Conservation (phyloP, 2,329 filamentous ascomycete species). For the Remersonia thermophila region DNA sequence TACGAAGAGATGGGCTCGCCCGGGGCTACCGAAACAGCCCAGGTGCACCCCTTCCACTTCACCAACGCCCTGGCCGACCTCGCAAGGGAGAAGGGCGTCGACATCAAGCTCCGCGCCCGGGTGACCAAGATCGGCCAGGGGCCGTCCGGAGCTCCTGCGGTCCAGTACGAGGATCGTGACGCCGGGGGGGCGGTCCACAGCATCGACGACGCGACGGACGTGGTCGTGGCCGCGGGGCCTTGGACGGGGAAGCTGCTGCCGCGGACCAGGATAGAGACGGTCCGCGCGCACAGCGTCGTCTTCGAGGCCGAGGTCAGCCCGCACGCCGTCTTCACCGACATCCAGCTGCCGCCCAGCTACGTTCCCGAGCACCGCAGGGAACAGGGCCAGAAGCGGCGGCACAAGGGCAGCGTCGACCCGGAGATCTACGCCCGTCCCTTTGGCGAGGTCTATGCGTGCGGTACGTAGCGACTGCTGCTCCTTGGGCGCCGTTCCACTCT, state of each 20-base stretch:
- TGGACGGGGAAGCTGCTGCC: slow-evolving; percentile 52
- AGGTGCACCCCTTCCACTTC: slow-evolving; percentile 88
- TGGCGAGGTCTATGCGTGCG: slow-evolving; percentile 86
- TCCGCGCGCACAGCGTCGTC: slow-evolving; percentile 54
- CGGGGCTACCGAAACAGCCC: slow-evolving; percentile 66
- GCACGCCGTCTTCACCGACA: slow-evolving; percentile 77
- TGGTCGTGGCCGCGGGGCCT: slow-evolving; percentile 30
- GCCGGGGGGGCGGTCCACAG: slow-evolving; percentile 22
- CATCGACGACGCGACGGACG: slow-evolving; percentile 37
- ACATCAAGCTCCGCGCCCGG: slow-evolving; percentile 51
- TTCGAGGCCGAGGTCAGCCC: slow-evolving; percentile 54
- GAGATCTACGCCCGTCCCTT: slow-evolving; percentile 90
- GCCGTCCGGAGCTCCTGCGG: slow-evolving; percentile 35
- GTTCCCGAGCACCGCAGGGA: slow-evolving; percentile 36
- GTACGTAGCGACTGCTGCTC: slow-evolving; percentile 27
- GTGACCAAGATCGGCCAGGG: slow-evolving; percentile 51
- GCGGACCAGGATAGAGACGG: slow-evolving; percentile 41
- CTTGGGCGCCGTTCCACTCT: background rate
- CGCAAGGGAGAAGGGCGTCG: slow-evolving; percentile 55
- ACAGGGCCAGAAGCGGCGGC: slow-evolving; percentile 38
- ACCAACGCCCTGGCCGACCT: slow-evolving; percentile 73
- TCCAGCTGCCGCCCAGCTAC: slow-evolving; percentile 58
- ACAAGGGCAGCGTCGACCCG: slow-evolving; percentile 58
- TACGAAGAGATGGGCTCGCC: slow-evolving; percentile 71
- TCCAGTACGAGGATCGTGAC: slow-evolving; percentile 45